Conservation (phyloP, 495 filamentous ascomycete genomes). For the Durotheca rogersii region DNA sequence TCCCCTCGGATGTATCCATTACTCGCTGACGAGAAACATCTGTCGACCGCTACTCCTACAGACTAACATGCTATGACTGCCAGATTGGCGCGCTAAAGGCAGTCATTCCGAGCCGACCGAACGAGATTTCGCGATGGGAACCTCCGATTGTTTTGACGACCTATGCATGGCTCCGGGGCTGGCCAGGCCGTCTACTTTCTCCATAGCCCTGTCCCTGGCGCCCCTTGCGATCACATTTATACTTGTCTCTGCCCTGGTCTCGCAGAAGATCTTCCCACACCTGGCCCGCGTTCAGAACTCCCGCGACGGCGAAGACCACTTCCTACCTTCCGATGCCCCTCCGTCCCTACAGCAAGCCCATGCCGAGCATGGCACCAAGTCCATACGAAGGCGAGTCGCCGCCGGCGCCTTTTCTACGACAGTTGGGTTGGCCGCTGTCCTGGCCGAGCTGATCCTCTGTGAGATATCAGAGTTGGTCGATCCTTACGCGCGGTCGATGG, state of each 20-base stretch:
- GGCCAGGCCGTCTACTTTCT: slow-evolving; percentile 28
- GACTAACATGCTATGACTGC: slow-evolving; percentile 19
- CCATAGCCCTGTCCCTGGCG: slow-evolving; percentile 40
- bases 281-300: slow-evolving; percentile 54
- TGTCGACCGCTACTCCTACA: no score
- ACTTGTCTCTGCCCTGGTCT: slow-evolving; percentile 47
- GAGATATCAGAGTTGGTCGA: slow-evolving; percentile 74
- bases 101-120: slow-evolving; percentile 2
- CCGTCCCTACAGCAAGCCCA: slow-evolving; percentile 49
- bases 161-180: slow-evolving; percentile 36
- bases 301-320: slow-evolving; percentile 52
- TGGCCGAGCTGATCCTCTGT: slow-evolving; percentile 73
- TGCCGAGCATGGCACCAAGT: slow-evolving; percentile 50
- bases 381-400: slow-evolving; percentile 53
- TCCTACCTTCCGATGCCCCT: slow-evolving; percentile 55
- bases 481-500: slow-evolving; percentile 58
- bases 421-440: slow-evolving; percentile 68
- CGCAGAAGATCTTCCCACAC: slow-evolving; percentile 63
- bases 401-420: slow-evolving; percentile 68
- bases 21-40: no score
- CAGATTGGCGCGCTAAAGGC: slow-evolving; percentile 4
- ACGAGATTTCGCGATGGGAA: slow-evolving; percentile 23
- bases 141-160: slow-evolving; percentile 37
- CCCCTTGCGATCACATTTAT: slow-evolving; percentile 40
- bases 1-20: slow-evolving; percentile 15